Conservation (phyloP, 2,329 filamentous ascomycete genomes). For the Tolypocladium sp. region DNA sequence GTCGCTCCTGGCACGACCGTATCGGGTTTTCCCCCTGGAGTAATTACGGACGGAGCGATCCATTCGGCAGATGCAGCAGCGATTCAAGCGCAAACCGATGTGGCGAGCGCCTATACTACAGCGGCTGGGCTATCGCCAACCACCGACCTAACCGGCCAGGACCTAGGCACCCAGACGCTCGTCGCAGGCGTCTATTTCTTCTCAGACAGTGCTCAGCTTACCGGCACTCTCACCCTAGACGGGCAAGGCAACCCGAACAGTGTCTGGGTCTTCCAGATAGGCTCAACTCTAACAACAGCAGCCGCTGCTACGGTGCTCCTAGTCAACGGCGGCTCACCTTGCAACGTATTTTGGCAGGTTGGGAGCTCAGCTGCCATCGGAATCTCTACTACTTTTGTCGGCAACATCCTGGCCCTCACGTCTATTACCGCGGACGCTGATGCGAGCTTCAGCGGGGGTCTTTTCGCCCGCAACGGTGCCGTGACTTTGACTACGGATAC, state of each 20-base stretch:
- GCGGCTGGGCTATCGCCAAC: not conserved
- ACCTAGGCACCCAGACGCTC: not conserved
- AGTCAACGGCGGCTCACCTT: not conserved
- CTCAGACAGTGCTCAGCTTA: not conserved
- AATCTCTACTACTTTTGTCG: not conserved
- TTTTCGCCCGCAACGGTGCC: not conserved
- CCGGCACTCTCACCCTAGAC: not conserved
- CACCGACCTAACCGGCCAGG: not conserved
- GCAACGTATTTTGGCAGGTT: not conserved
- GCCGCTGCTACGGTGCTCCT: not conserved
- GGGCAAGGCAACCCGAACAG: not conserved
- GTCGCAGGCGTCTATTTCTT: not conserved
- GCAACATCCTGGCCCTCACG: not conserved
- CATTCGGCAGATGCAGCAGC: not conserved
- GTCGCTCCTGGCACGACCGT: not conserved
- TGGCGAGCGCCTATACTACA: not conserved
- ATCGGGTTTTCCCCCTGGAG: not conserved
- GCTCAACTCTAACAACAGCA: not conserved
- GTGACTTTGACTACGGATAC: not conserved
- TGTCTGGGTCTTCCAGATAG: not conserved
- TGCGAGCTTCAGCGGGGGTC: not conserved
- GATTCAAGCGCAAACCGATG: not conserved
- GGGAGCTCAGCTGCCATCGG: not conserved
- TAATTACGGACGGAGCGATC: not conserved
- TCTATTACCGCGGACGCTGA: not conserved